phyloP scores from a whole-genome alignment of 2,329 filamentous ascomycete species.

The Neopestalotiopsis rosae region DNA sequence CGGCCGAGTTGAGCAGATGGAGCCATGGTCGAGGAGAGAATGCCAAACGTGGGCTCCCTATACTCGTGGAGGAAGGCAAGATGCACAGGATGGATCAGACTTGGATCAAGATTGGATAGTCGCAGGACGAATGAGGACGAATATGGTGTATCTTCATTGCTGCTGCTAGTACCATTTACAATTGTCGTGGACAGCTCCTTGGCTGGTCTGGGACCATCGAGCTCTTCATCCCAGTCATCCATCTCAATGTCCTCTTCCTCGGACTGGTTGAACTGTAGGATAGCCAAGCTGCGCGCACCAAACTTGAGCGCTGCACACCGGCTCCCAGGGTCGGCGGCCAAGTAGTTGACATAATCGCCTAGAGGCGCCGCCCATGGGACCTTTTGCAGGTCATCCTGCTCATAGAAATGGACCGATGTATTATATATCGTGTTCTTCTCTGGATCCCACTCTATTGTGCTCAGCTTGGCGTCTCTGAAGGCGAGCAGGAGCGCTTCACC shows the following conservation, averaged over 20 bases:
- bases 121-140: constrained; percentile 91
- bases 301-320: constrained; percentile 96
- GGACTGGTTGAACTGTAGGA: constrained; percentile 86
- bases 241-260: constrained; percentile 84
- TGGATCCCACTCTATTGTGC: constrained; percentile 92
- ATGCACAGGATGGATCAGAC: constrained; percentile 86
- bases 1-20: constrained; percentile 80
- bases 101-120: constrained; percentile 85
- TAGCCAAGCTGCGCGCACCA: constrained; percentile 85
- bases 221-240: constrained; percentile 86
- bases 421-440: constrained; percentile 80
- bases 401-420: constrained; percentile 96
- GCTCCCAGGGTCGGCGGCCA: constrained; percentile 89
- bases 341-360: constrained; percentile 76
- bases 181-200: constrained; percentile 49
- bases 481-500: constrained; percentile 85
- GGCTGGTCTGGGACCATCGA: constrained; percentile 70
- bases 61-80: constrained; percentile 96
- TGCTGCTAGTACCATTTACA: constrained; percentile 49
- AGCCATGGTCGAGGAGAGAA: constrained; percentile 78
- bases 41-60: constrained; percentile 94
- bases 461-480: constrained; percentile 90
- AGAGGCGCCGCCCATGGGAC: constrained; percentile 82
- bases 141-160: constrained; percentile 74
- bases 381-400: constrained; percentile 85